Evolutionary conservation across 2,329 filamentous ascomycete genomes (phyloP), one percentile per base, ranked within the genome.

Genomic region (Apiospora arundinis): DNA sequence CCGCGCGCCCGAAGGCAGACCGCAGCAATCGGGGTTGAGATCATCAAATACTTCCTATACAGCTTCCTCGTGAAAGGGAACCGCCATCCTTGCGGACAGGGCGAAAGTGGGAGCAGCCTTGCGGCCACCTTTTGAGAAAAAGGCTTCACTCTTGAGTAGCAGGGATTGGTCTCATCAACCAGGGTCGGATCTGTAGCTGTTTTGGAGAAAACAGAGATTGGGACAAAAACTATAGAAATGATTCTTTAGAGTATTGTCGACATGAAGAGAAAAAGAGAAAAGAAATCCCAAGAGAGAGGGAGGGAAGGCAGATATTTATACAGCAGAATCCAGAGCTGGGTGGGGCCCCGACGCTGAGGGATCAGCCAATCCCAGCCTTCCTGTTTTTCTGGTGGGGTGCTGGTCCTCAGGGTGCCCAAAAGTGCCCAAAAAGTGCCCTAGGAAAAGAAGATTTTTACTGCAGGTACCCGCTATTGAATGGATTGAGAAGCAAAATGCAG

Each of bases 221-320:
- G 92, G 95, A 91, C 91, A 93, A 89, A 67, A 92, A 95, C 94
- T 97, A 95, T 95, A 97, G 93, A 97, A 97, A 93, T 94, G 93
- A 95, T 95, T 95, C 93, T 94, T 63, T 72, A 74, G 70, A 75
- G 73, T 78, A 79, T 89, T 88, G 87, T 90, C 88, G 87, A 87
- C 86, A 84, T 88, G 81, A 86, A 83, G 83, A 89, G 86, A 83
- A 85, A 85, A 85, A 82, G 78, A 72, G 65, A 69, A 68, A 69
- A 52, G 48, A 25, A 49, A 66, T 63, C 21, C 28, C 32, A 63
- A 70, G n/a, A 70, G 9, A 52, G 42, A 23, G 74, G 77, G 75
- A 75, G 79, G 74, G 71, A 68, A 48, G 75, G 16, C 11, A 65
- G 32, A 12, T 14, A 28, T 79, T 86, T 86, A 87, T 87, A 88